Base-by-base conservation (phyloP, 2,329 filamentous ascomycete genomes). In the Epichloe gansuensis region DNA sequence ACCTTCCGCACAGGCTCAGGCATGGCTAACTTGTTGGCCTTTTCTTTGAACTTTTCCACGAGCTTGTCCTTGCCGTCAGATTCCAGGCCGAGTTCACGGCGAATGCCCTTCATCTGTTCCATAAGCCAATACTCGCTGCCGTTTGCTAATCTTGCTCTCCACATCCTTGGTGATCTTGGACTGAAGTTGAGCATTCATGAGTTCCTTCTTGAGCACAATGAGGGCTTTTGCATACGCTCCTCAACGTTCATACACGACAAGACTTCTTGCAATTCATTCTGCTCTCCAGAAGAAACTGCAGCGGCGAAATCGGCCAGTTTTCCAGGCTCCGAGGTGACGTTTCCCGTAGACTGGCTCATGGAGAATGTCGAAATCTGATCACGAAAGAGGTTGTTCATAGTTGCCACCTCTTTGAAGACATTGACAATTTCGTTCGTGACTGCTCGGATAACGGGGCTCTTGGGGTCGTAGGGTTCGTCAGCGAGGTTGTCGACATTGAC, bases 101-200 rank as follows among this genome's bases (percentile, higher is more conserved):
- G 86, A 64, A 98, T 98, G 28, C 91, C 93, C 75, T 97, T 97
- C 91, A 98, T 95, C 68, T 98, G 94, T 70, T 98, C 93, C 89
- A 95, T 94, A 46, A 98, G 75, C 88, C 90, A 97, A 72, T 97
- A 98, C 93, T 50, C 93, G 83, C 67, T 98, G 93, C 34, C 91
- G 85, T 72, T 98, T 97, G 62, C 91, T 91, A 51, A 98, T 97
- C 71, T 95, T 96, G 64, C 82, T 89, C 68, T 97, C 93, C 17
- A 98, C 94, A 64, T 98, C 93, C 71, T 96, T 96, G 54, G 87
- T 89, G 54, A 98, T 97, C 75, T 97, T 98, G 53, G 88, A 91
- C 67, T 96, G 91, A 34, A 98, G 75, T 66, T 97, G 88, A 0
- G 93, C 93, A 61, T 97, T 98, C 86, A 97, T 95, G 51, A 96